A percentile compares a stretch with the other conserved stretches of the same genome.
Evolutionary conservation across 208 protist genomes (phyloP).

Genomic region (Trypanosoma theileri): DNA sequence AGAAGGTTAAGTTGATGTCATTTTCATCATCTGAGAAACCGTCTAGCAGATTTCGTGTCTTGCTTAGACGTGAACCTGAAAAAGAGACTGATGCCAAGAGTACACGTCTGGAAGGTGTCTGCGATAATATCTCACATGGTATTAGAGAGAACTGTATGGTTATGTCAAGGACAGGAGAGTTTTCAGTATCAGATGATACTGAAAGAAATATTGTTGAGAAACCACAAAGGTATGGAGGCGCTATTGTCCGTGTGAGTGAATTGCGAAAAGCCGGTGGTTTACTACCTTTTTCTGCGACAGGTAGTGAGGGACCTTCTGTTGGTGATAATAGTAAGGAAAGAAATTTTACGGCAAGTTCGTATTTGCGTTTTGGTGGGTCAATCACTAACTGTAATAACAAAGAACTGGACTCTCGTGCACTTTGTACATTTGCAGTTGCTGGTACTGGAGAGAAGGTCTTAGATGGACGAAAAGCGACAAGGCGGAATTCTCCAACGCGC

Average conservation of each 20-base stretch:
- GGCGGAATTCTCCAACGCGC: not conserved
- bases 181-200: not conserved
- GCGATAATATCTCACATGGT: not conserved
- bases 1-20: not conserved
- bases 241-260: slow-evolving; percentile 74
- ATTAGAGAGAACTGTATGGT: no score
- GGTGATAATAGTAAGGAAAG: not conserved
- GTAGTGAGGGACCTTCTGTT: not conserved
- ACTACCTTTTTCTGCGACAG: slow-evolving; percentile 7
- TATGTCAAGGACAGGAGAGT: not conserved
- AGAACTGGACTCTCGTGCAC: no score
- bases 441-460: no score
- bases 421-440: no score
- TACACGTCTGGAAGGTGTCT: not conserved
- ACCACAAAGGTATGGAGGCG: slow-evolving; percentile 48
- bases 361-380: not conserved
- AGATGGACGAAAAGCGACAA: no score
- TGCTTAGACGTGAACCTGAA: not conserved
- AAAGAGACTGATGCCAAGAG: not conserved
- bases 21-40: not conserved
- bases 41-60: slow-evolving; percentile 24
- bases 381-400: no score
- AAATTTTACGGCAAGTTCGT: not conserved
- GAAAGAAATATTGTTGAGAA: not conserved
- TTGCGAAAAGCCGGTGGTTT: slow-evolving; percentile 34